Conservation (phyloP, 2,329 filamentous ascomycete genomes). For the Rhinocladiella mackenziei region DNA sequence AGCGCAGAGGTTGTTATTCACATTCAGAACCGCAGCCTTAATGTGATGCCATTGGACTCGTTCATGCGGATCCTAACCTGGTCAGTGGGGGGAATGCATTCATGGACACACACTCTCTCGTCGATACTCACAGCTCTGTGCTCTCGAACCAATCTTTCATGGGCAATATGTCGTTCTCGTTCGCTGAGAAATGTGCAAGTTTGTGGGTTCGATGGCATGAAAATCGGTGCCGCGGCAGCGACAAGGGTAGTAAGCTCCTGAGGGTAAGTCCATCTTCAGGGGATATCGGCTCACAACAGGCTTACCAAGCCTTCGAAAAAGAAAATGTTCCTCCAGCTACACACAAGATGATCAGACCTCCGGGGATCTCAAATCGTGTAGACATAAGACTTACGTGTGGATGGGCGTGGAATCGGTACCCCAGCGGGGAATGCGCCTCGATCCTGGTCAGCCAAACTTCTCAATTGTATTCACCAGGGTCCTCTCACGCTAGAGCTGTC, state of each 20-base stretch:
- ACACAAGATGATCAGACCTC: slow-evolving; percentile 16
- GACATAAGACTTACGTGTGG: slow-evolving; percentile 23
- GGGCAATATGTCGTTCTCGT: slow-evolving; percentile 15
- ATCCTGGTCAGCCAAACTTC: not conserved
- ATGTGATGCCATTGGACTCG: slow-evolving; percentile 17
- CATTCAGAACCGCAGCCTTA: slow-evolving; percentile 23
- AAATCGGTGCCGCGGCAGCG: slow-evolving; percentile 40
- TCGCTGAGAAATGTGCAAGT: slow-evolving; percentile 1
- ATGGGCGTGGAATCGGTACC: slow-evolving; percentile 12
- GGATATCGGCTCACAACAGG: not conserved
- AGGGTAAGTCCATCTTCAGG: not conserved
- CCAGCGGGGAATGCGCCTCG: slow-evolving; percentile 12
- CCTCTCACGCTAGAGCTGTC: slow-evolving; percentile 47
- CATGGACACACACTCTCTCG: too few species aligned
- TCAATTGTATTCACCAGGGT: not conserved
- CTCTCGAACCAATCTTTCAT: slow-evolving; percentile 15
- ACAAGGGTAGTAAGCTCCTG: slow-evolving; percentile 40
- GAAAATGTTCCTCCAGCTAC: slow-evolving; percentile 51
- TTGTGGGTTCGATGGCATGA: slow-evolving; percentile 31
- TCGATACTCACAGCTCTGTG: slow-evolving; percentile 6
- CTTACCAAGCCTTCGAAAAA: slow-evolving; percentile 48
- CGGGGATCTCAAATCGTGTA: slow-evolving; percentile 41
- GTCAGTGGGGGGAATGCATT: too few species aligned
- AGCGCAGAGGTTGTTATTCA: slow-evolving; percentile 22
- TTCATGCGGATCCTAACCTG: slow-evolving; percentile 14